phyloP scores from a whole-genome alignment of 2,329 filamentous ascomycete genomes.

The Alternaria rosae region DNA sequence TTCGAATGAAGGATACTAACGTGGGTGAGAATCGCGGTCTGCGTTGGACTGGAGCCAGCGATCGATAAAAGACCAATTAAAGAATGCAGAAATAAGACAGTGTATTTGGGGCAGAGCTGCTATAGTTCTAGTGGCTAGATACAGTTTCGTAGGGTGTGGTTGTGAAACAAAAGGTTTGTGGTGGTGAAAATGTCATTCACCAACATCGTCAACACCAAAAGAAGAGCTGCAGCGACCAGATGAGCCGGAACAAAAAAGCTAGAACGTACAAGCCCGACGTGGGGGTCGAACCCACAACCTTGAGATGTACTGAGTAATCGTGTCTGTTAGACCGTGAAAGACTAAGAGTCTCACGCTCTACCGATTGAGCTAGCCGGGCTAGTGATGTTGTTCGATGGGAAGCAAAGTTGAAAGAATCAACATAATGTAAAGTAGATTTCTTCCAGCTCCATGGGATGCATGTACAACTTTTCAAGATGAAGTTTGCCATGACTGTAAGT shows the following conservation, averaged over 20 bases:
- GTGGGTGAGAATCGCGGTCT: background rate
- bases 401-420: too few species aligned
- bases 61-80: background rate
- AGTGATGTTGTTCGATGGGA: slow-evolving; percentile 19
- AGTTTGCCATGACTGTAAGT: background rate
- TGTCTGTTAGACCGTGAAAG: slow-evolving; percentile 24
- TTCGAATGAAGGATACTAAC: background rate
- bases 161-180: background rate
- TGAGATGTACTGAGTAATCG: slow-evolving; percentile 27
- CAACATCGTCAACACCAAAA: background rate
- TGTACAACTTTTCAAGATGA: background rate
- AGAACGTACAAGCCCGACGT: slow-evolving; percentile 13
- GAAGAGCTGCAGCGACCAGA: background rate
- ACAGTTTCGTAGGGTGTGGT: background rate
- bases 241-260: background rate
- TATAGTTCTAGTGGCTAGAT: accelerated
- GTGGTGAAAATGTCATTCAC: background rate
- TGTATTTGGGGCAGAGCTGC: background rate
- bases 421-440: too few species aligned
- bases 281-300: slow-evolving; percentile 20
- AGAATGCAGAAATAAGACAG: background rate
- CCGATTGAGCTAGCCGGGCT: slow-evolving; percentile 46
- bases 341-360: slow-evolving; percentile 53
- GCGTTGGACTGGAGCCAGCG: background rate
- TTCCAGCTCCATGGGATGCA: background rate